Conservation (phyloP, 441 rosid species). For the Pelargonium myrrhifolium region DNA sequence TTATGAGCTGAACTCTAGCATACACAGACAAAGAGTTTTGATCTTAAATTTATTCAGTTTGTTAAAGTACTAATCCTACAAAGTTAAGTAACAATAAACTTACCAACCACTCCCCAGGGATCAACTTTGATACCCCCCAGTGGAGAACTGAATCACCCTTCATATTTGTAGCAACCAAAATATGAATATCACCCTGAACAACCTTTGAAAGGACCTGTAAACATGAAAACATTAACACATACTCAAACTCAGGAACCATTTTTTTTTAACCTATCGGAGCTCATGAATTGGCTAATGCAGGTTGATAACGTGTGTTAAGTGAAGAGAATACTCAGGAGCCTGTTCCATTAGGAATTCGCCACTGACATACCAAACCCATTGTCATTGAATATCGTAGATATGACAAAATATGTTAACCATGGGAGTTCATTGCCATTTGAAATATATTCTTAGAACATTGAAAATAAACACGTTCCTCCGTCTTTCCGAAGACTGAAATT, state of each 20-base stretch:
- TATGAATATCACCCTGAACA: slow-evolving; percentile 32
- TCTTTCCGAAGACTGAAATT: not conserved
- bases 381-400: not conserved
- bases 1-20: not conserved
- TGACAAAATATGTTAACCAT: not conserved
- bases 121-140: slow-evolving; percentile 53
- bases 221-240: slow-evolving; percentile 8
- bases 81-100: slow-evolving; percentile 21
- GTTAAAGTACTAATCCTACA: slow-evolving; percentile 4
- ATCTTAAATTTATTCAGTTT: slow-evolving; percentile 1
- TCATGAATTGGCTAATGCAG: not conserved
- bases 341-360: not conserved
- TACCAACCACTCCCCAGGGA: slow-evolving; percentile 58
- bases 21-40: not conserved
- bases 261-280: slow-evolving; percentile 6
- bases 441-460: slow-evolving; percentile 1
- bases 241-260: not conserved
- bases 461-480: not conserved
- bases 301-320: not conserved
- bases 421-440: not conserved
- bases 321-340: not conserved
- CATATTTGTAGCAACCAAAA: slow-evolving; percentile 44
- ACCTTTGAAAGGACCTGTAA: slow-evolving; percentile 39
- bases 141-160: slow-evolving; percentile 50
- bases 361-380: not conserved